Base-by-base conservation (phyloP, 768 basidiomycete genomes). In the Russula emetica region DNA sequence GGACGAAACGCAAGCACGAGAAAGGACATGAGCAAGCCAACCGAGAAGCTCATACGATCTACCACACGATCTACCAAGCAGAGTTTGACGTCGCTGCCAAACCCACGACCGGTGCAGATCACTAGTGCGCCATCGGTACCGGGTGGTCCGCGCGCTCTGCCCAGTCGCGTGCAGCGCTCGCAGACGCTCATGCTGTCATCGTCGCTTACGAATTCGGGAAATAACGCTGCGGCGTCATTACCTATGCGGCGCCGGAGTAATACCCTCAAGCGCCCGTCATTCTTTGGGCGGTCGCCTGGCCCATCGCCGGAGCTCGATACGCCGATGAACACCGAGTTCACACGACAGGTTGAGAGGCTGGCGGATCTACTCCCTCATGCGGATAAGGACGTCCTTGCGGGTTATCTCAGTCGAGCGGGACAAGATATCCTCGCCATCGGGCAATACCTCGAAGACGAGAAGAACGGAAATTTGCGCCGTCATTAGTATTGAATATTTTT, bases 351-450 rank as follows among this genome's bases (percentile, higher is more conserved):
- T 4, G 85, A 90, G 69, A 86, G 83, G 71, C 82, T 93, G 53
- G 78, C 79, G 1, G 83, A 84, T 64, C 75, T 92, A 45, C 76
- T 92, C 36, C 91, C 91, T 18, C 83, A 87, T 67, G 91, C 87
- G 38, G 84, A 92, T 67, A 80, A 83, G 51, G 76, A 73, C 24
- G 75, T 90, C 2, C 80, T 93, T 9, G 85, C 85, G 44, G 82
- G 84, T 16, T 93, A 93, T 73, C 74, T 93, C 63, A 82, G 83
- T 32, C 80, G 87, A 11, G 78, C 89, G 11, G 91, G 91, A 24
- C 84, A 89, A 71, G 90, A 91, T 73, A 87, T 92, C 49, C 76
- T 90, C 49, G 91, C 91, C n/a, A 90, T 93, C 69, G 89, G 89
- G 18, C 87, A 90, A 71, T 93, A 90, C 72, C 77, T 93, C 13